These are phyloP conservation scores for Colletotrichum sp. DNA, from an alignment of 2,329 filamentous ascomycete genomes.

Conservation along the genomic window DNA sequence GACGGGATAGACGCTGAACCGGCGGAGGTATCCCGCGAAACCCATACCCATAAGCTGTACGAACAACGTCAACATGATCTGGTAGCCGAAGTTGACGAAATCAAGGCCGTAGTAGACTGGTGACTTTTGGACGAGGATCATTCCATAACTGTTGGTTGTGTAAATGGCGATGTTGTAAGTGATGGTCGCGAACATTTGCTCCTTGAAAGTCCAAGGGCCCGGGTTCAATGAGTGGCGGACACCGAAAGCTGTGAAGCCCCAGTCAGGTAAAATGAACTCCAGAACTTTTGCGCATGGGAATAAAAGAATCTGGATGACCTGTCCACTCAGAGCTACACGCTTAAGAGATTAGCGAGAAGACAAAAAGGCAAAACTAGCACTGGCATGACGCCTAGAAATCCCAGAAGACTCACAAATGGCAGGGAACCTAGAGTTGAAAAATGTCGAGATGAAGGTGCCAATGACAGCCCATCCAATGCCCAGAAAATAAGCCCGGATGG, in stretches of 20 bases:
- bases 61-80: conserved; percentile 41
- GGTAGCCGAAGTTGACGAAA: conserved; percentile 44
- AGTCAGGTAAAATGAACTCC: conserved; percentile 48
- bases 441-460: conserved; percentile 43
- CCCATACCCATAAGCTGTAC: conserved; percentile 50
- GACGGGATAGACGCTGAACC: conserved; percentile 41
- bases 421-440: conserved; percentile 46
- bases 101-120: conserved; percentile 45
- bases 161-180: conserved; percentile 41
- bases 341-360: not conserved
- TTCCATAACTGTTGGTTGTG: conserved; percentile 38
- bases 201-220: conserved; percentile 46
- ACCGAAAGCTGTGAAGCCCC: conserved; percentile 44
- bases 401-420: conserved; percentile 32
- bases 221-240: conserved; percentile 41
- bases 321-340: conserved; percentile 32
- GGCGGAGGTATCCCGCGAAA: conserved; percentile 42
- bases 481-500: conserved; percentile 46
- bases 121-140: conserved; percentile 37
- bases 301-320: conserved; percentile 50
- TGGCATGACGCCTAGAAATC: not conserved
- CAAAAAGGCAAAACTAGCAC: not conserved
- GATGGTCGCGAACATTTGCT: conserved; percentile 48
- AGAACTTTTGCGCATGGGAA: conserved; percentile 51
- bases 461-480: conserved; percentile 44